These are phyloP conservation scores for Alternaria solani DNA, from an alignment of 2,329 filamentous ascomycete species.

Conservation along the genomic window DNA sequence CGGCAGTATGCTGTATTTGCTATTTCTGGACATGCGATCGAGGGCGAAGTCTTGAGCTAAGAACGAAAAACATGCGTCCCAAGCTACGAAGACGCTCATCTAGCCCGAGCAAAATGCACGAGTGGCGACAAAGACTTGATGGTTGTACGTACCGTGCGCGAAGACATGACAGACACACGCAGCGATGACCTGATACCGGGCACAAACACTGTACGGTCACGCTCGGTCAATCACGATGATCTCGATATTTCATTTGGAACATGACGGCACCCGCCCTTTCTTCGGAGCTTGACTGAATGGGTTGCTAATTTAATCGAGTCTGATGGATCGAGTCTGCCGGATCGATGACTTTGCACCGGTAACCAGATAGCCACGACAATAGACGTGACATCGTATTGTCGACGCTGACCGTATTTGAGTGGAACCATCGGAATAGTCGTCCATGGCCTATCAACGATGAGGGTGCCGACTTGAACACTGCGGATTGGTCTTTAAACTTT, in stretches of 20 bases:
- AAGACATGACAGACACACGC: neutral
- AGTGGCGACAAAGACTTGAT: neutral
- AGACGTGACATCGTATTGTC: neutral
- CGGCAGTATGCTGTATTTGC: neutral
- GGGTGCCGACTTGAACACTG: neutral
- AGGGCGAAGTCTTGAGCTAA: neutral
- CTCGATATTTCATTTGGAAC: neutral
- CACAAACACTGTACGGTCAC: neutral
- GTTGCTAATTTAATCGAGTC: neutral
- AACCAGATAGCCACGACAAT: neutral
- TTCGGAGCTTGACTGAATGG: neutral
- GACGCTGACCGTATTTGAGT: neutral
- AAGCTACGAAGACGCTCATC: neutral
- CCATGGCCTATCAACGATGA: neutral
- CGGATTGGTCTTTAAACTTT: neutral
- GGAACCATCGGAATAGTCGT: neutral
- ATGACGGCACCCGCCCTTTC: neutral
- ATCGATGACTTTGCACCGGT: neutral
- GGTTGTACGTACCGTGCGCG: neutral
- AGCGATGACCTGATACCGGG: neutral
- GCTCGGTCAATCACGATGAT: neutral
- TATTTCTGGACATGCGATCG: conserved; percentile 1
- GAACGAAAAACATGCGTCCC: neutral
- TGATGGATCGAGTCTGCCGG: neutral
- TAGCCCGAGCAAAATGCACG: neutral